These are phyloP conservation scores for Magnolia officinalis DNA, from an alignment of 164 flowering plant species.

Conservation along the genomic window DNA sequence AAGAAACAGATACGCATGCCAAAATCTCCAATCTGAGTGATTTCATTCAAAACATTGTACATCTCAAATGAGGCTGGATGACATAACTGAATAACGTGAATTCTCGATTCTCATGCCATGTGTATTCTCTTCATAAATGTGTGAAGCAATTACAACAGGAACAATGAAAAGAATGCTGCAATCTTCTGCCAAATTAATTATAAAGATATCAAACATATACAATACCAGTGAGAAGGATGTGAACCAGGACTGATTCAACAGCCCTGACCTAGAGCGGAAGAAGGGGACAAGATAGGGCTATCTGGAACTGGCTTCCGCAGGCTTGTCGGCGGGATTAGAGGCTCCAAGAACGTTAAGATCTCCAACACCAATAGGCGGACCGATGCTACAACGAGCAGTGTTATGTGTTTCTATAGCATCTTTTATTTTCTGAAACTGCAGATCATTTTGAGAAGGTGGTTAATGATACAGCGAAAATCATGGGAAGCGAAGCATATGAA, in stretches of 20 bases:
- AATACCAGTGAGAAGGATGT: background rate
- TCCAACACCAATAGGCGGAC: conserved; percentile 65
- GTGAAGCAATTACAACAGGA: background rate
- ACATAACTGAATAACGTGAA: background rate
- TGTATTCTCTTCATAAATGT: background rate
- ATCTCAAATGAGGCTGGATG: background rate
- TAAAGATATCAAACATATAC: conserved; percentile 1
- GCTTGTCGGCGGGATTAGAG: conserved; percentile 34
- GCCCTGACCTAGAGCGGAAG: background rate
- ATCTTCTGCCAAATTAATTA: background rate
- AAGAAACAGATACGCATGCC: background rate
- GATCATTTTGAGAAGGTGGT: background rate
- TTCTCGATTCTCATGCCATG: background rate
- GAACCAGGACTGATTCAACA: background rate
- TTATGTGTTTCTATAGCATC: conserved; percentile 76
- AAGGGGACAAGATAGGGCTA: conserved; percentile 10
- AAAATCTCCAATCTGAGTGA: background rate
- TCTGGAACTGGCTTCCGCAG: conserved; percentile 38
- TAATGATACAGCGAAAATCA: background rate
- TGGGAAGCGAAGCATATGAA: background rate
- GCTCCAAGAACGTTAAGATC: conserved; percentile 46
- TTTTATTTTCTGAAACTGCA: conserved; percentile 93
- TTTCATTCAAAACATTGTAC: background rate
- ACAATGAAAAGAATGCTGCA: conserved; percentile 1
- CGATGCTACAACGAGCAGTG: conserved; percentile 75